Evolutionary conservation across 1,284 basidiomycete genomes (phyloP), one percentile per base, ranked within the genome.

Genomic region (Marasmius fiardii): DNA sequence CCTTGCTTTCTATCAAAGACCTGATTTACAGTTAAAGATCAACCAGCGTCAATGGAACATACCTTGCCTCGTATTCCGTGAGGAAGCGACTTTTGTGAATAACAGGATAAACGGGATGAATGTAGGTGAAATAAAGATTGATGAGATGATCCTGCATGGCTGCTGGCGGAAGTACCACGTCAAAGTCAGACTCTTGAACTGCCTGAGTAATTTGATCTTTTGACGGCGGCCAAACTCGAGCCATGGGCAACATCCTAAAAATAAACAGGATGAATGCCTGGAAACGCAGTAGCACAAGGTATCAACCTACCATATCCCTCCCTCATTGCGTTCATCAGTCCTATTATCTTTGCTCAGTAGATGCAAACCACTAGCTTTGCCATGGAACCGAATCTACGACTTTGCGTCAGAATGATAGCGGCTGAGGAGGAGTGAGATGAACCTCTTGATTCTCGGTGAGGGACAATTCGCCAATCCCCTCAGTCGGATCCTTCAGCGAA

Each of bases 401-500:
- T 8, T n/a, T 31, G 26, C 10, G 43, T 52, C 3, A 41, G 21
- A 39, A 33, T 21, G n/a, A 43, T 35, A 35, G 33, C 6, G 28
- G 37, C 14, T 24, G 28, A 18, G 16, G 26, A 34, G 24, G 24
- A 18, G 52, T 20, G 11, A 52, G 31, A 2, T 64, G 10, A 60
- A 87, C 88, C 73, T 93, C 89, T 64, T 82, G 80, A 65, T 92
- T 85, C 66, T 93, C 91, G 61, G 93, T 88, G 43, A 93, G 71
- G 2, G 89, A 90, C n/a, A 94, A 68, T 63, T 89, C 85, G 3
- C 92, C 90, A 52, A 80, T 67, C 12, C 68, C 70, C 59, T 88
- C 83, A 2, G 82, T 76, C 1, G 86, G 71, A 53, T 82, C 79
- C 51, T 75, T 65, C 18, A 67, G 70, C 4, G 76, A 69, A 35